phyloP scores from a whole-genome alignment of 2,329 filamentous ascomycete genomes.

The Cladosporium sp. region DNA sequence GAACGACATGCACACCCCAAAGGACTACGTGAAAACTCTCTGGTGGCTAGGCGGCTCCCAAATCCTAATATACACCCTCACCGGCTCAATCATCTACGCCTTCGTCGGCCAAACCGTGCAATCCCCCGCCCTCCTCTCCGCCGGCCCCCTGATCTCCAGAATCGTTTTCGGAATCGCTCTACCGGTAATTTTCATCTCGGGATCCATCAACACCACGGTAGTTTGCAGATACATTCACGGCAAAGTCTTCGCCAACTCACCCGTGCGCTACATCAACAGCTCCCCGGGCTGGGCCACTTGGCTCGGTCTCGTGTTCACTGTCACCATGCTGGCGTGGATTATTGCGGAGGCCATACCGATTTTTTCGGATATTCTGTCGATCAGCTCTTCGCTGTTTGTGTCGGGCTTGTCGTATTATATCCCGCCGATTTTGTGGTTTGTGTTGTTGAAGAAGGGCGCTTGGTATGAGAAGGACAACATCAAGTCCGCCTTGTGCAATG shows the following conservation, averaged over 20 bases:
- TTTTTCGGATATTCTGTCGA: constrained; percentile 61
- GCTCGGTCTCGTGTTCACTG: constrained; percentile 50
- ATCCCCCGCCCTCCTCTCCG: constrained; percentile 61
- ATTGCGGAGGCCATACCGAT: constrained; percentile 65
- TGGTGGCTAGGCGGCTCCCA: constrained; percentile 57
- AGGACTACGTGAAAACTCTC: constrained; percentile 52
- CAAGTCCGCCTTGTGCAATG: constrained; percentile 37
- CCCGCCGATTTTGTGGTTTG: constrained; percentile 26
- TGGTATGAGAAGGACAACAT: constrained; percentile 43
- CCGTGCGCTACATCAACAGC: constrained; percentile 36
- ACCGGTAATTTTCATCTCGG: constrained; percentile 65
- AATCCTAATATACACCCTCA: constrained; percentile 56
- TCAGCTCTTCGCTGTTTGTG: constrained; percentile 57
- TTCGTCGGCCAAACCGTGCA: constrained; percentile 56
- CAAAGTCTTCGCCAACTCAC: constrained; percentile 55
- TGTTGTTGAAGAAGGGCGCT: constrained; percentile 38
- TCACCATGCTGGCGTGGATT: constrained; percentile 60
- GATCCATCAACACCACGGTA: constrained; percentile 60
- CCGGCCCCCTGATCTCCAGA: constrained; percentile 51
- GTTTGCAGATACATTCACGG: constrained; percentile 52
- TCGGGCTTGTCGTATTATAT: constrained; percentile 52
- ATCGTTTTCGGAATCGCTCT: constrained; percentile 64
- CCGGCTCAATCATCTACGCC: constrained; percentile 61
- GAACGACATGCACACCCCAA: constrained; percentile 57
- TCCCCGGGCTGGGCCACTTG: constrained; percentile 49